Conservation (phyloP, 495 filamentous ascomycete species). For the Chaetomium fimeti region DNA sequence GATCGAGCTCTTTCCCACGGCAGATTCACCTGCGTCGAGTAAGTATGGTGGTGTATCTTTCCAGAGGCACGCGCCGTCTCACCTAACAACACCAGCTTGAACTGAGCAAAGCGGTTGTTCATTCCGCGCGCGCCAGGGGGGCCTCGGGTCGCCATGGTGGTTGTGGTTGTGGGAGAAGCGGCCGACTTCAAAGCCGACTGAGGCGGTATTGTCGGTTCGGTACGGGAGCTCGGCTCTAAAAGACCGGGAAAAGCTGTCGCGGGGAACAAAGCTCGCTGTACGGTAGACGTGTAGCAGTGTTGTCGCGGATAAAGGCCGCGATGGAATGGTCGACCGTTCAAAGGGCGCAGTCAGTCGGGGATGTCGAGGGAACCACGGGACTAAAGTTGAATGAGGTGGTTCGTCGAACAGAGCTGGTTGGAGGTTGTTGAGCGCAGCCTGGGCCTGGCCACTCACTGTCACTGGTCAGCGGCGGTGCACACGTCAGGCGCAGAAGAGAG, state of each 20-base stretch:
- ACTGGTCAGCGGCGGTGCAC: conserved; percentile 27
- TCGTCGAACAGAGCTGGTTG: conserved; percentile 26
- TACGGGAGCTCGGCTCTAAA: not conserved
- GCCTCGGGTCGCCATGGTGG: conserved; percentile 74
- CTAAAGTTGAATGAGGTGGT: conserved; percentile 21
- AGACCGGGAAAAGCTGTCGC: not conserved
- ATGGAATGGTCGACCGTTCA: not conserved
- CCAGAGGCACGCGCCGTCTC: conserved; percentile 15
- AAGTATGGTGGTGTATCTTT: conserved; percentile 41
- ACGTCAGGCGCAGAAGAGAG: conserved; percentile 30
- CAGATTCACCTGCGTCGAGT: conserved; percentile 78
- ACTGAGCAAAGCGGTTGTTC: conserved; percentile 85
- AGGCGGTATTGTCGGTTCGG: conserved; percentile 14
- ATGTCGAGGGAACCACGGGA: conserved; percentile 29
- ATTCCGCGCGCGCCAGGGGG: conserved; percentile 71
- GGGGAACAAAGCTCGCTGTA: conserved; percentile 8
- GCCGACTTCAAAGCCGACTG: conserved; percentile 16
- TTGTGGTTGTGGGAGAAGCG: conserved; percentile 21
- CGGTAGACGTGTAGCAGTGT: not conserved
- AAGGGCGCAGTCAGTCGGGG: conserved; percentile 8
- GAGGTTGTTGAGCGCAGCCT: conserved; percentile 26
- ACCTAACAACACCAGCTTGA: conserved; percentile 97
- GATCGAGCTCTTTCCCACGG: conserved; percentile 98
- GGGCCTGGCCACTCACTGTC: conserved; percentile 24
- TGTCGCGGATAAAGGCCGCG: conserved; percentile 1